Evolutionary conservation across 345 rosid species (phyloP), one percentile per base, ranked within the genome.

Genomic region (Populus euphratica): DNA sequence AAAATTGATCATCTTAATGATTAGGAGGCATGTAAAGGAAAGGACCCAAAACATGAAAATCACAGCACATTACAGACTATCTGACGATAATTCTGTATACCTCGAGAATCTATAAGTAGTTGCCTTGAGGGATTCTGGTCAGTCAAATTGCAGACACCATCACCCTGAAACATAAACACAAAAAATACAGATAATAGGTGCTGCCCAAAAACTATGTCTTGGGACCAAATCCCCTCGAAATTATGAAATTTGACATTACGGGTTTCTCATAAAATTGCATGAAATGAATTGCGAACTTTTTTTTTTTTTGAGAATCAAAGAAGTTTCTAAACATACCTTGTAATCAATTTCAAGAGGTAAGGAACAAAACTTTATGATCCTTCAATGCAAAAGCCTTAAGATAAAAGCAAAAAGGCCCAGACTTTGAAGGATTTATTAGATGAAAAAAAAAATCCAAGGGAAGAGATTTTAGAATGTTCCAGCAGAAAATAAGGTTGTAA

Each of bases 361-460:
- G 44, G 27, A 43, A 79, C 5, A 43, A 29, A 78, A 38, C 44
- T 68, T 69, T 41, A 82, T 70, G 84, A 87, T 84, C 85, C 78
- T 85, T 81, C 84, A 83, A 80, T 56, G 62, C 27, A 64, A 29
- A 80, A 70, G 38, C 70, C 65, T 61, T 47, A 78, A 63, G 29
- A 52, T 16, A 65, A 18, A 59, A 65, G 23, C 70, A 35, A 67
- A 38, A 72, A 76, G 73, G 43, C 47, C 74, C 79, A 84, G 76
- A 61, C 64, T 62, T 69, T 59, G 62, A 78, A 68, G 33, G 69
- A 54, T 73, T 76, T 13, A 59, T 33, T 14, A 36, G 47, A 21
- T n/a, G 76, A 65, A 33, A 43, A 43, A 43, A 33, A 70, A 17
- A 78, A 77, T 21, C 65, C 71, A 68, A 70, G 68, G 69, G 14